These are phyloP conservation scores for Aspergillus steynii DNA, from an alignment of 495 filamentous ascomycete species.

Conservation along the genomic window DNA sequence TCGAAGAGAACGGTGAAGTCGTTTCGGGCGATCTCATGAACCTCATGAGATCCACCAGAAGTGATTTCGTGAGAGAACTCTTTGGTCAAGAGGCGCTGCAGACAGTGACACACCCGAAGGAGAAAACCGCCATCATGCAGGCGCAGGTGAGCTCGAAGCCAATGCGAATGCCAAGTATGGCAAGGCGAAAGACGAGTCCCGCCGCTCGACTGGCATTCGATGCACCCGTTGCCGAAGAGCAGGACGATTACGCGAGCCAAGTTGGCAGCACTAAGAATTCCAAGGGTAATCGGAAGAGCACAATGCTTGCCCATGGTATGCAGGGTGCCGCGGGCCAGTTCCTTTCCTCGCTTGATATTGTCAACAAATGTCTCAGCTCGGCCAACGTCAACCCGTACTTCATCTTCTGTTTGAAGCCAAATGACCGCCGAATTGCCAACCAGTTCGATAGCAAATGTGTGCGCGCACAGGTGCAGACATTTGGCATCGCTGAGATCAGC, in stretches of 20 bases:
- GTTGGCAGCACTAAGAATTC: conserved; percentile 39
- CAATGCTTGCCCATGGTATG: conserved; percentile 49
- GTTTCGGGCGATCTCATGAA: conserved; percentile 97
- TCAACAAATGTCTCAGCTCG: conserved; percentile 78
- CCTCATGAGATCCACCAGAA: conserved; percentile 82
- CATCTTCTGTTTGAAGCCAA: conserved; percentile 95
- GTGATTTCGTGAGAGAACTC: conserved; percentile 81
- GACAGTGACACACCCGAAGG: conserved; percentile 85
- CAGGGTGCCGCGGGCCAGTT: conserved; percentile 94
- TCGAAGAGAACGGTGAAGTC: conserved; percentile 94
- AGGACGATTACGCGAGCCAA: conserved; percentile 54
- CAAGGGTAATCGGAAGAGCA: conserved; percentile 38
- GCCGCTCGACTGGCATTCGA: conserved; percentile 38
- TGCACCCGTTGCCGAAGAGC: conserved; percentile 47
- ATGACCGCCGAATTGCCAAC: conserved; percentile 95
- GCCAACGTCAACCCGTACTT: conserved; percentile 89
- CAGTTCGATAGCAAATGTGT: conserved; percentile 99
- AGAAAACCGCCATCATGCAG: conserved; percentile 90
- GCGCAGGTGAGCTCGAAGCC: conserved; percentile 95
- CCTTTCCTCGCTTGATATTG: conserved; percentile 82
- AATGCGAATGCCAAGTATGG: conserved; percentile 87
- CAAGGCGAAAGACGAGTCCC: conserved; percentile 65
- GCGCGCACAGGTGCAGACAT: conserved; percentile 87
- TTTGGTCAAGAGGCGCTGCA: conserved; percentile 93
- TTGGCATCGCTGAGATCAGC: conserved; percentile 96